A percentile compares a stretch with the other conserved stretches of the same genome.
Conservation (phyloP, 768 basidiomycete species). For the Amanita phalloides region DNA sequence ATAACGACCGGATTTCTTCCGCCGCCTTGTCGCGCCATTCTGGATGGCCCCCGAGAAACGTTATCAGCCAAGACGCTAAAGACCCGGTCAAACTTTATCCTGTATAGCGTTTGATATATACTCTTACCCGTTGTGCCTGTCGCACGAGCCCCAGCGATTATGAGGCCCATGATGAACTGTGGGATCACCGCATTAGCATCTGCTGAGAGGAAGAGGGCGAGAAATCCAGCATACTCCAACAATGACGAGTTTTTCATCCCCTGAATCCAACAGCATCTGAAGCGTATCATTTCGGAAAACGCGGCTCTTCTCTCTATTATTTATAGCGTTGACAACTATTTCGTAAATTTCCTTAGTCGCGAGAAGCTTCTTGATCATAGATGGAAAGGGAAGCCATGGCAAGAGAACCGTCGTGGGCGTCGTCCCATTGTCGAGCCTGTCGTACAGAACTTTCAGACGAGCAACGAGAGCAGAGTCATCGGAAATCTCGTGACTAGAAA, state of each 20-base stretch:
- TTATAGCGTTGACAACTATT: constrained; percentile 48
- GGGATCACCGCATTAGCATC: constrained; percentile 12
- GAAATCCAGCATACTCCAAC: constrained; percentile 44
- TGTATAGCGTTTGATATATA: constrained; percentile 9
- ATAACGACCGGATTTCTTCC: constrained; percentile 46
- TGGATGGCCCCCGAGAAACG: constrained; percentile 56
- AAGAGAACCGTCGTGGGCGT: constrained; percentile 64
- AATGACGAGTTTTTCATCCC: constrained; percentile 57
- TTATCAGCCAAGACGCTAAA: constrained; percentile 63
- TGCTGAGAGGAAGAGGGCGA: constrained; percentile 8
- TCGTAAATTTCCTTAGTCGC: constrained; percentile 72
- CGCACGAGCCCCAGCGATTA: constrained; percentile 73
- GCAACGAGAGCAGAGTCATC: constrained; percentile 50
- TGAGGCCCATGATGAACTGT: constrained; percentile 74
- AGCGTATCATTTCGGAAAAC: constrained; percentile 53
- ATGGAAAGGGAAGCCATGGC: constrained; percentile 69
- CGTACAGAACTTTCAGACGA: constrained; percentile 55
- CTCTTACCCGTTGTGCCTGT: constrained; percentile 58
- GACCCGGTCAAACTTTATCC: constrained; percentile 6
- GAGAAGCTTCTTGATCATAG: constrained; percentile 59
- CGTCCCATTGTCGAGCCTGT: constrained; percentile 56
- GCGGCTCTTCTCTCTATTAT: constrained; percentile 46
- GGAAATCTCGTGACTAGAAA: constrained; percentile 61
- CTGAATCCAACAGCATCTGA: constrained; percentile 62
- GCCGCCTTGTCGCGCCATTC: constrained; percentile 57